phyloP scores from a whole-genome alignment of 805 yeast species.

The Kodamaea kakaduensis region DNA sequence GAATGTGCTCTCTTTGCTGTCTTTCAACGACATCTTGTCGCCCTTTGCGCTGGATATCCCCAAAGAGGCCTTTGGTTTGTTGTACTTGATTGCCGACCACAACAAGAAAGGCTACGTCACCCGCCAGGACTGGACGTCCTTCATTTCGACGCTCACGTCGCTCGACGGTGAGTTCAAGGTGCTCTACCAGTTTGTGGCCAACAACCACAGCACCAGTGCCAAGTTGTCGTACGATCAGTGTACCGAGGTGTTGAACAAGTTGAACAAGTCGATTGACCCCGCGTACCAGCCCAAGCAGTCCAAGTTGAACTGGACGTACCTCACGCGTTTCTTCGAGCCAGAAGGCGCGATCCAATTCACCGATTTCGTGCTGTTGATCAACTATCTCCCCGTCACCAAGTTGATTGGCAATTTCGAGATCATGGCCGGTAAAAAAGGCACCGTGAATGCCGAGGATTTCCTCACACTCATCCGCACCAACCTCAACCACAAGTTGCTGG shows the following conservation, averaged over 20 bases:
- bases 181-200: constrained; percentile 47
- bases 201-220: constrained; percentile 2
- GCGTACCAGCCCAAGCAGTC: constrained; percentile 36
- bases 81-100: constrained; percentile 78
- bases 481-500: constrained; percentile 39
- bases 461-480: constrained; percentile 31
- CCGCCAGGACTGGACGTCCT: constrained; percentile 67
- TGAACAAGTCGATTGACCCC: constrained; percentile 41
- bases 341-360: constrained; percentile 33
- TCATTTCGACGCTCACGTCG: constrained; percentile 50
- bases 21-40: constrained; percentile 35
- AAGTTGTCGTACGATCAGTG: constrained; percentile 33
- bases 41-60: constrained; percentile 42
- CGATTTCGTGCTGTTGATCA: constrained; percentile 39
- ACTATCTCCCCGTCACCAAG: constrained; percentile 43
- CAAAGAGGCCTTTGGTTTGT: constrained; percentile 42
- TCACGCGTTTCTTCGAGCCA: constrained; percentile 39
- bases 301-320: constrained; percentile 42
- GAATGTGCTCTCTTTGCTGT: constrained; percentile 30
- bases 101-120: constrained; percentile 63
- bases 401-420: constrained; percentile 42
- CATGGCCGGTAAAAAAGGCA: constrained; percentile 28
- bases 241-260: constrained; percentile 28
- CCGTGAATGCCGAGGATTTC: constrained; percentile 29
- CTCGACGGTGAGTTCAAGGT: constrained; percentile 44